Conservation (phyloP, 768 basidiomycete genomes). For the Lentinula detonsa region DNA sequence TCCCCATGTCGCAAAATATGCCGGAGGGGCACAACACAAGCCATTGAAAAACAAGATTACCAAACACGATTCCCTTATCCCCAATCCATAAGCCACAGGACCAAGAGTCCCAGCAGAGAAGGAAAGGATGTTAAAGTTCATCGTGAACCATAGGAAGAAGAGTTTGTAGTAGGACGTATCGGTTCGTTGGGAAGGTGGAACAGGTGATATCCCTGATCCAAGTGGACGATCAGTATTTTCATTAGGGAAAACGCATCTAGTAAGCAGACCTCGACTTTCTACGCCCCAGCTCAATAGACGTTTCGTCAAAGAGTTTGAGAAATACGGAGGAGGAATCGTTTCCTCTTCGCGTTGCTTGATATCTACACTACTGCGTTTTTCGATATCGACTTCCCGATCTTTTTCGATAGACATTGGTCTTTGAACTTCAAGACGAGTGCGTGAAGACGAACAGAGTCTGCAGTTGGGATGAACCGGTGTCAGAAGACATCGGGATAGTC, state of each 20-base stretch:
- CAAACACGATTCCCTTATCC: constrained; percentile 36
- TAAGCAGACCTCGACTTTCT: not conserved
- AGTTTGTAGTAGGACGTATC: constrained; percentile 42
- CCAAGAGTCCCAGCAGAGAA: constrained; percentile 42
- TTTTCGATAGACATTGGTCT: not conserved
- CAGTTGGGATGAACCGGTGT: not conserved
- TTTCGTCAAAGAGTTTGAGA: not conserved
- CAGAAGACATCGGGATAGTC: too few species aligned
- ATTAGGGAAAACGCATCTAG: not conserved
- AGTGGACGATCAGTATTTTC: not conserved
- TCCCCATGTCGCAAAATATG: constrained; percentile 63
- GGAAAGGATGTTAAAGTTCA: constrained; percentile 43
- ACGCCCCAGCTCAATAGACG: constrained; percentile 3
- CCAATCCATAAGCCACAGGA: constrained; percentile 33
- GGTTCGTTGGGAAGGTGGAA: constrained; percentile 27
- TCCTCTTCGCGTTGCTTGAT: not conserved
- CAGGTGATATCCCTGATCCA: constrained; percentile 30
- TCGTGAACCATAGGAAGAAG: constrained; percentile 49
- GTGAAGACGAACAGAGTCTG: too few species aligned
- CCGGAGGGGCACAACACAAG: constrained; percentile 35
- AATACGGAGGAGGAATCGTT: not conserved
- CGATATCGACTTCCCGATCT: not conserved
- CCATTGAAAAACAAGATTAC: constrained; percentile 42
- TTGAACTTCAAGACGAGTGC: not conserved
- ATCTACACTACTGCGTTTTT: not conserved